Percentiles rank a stretch among this genome's conserved stretches.
Conservation (phyloP, 345 rosid species). For the Boechera stricta region DNA sequence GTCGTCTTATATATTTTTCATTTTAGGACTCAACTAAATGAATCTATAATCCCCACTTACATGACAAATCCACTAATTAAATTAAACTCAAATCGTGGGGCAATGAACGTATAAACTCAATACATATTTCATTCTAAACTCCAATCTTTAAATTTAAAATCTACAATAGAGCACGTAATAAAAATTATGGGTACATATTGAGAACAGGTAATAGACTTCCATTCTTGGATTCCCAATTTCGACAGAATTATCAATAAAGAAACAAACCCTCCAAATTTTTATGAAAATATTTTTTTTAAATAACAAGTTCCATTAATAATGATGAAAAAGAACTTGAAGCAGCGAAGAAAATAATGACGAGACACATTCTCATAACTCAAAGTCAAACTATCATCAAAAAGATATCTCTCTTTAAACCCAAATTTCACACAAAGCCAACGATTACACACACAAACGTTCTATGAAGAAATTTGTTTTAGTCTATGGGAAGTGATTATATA, state of each 20-base stretch:
- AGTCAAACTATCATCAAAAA: slow-evolving; percentile 36
- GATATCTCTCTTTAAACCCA: slow-evolving; percentile 3
- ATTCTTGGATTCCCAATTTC: background rate
- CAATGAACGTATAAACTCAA: background rate
- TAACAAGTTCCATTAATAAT: background rate
- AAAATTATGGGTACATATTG: background rate
- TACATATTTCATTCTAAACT: slow-evolving; percentile 7
- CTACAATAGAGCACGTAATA: background rate
- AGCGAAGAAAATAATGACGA: slow-evolving; percentile 8
- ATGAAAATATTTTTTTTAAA: no score
- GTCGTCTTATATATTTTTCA: background rate
- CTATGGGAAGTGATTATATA: slow-evolving; percentile 24
- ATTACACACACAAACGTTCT: slow-evolving; percentile 29
- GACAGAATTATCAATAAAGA: background rate
- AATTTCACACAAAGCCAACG: slow-evolving; percentile 39
- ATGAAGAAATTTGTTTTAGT: slow-evolving; percentile 20
- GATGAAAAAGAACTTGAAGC: background rate
- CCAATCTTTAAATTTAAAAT: background rate
- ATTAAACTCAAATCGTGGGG: background rate
- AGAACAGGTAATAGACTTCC: background rate
- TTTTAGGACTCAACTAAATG: background rate
- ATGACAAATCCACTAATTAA: background rate
- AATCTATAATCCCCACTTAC: background rate
- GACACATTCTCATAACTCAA: slow-evolving; percentile 20
- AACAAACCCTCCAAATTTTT: no score